Conservation (phyloP, 148 eudicot genomes). For the Selenicereus undatus region DNA sequence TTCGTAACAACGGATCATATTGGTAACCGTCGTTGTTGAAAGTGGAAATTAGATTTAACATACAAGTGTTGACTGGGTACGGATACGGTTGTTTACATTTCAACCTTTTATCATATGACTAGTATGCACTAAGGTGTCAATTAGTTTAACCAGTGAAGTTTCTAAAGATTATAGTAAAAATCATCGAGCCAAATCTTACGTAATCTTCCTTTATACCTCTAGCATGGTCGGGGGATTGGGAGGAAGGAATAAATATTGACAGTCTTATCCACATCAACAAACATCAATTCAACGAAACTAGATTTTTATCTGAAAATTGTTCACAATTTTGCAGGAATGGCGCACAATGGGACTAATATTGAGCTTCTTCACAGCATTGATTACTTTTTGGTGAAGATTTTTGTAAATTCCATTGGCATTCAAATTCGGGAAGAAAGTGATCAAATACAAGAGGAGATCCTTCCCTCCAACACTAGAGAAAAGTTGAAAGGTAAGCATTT, state of each 20-base stretch:
- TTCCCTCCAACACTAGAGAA: slow-evolving; percentile 12
- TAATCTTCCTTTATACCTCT: no score
- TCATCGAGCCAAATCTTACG: no score
- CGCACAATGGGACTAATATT: slow-evolving; percentile 21
- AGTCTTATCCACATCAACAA: no score
- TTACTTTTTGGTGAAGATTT: slow-evolving; percentile 25
- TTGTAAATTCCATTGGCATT: slow-evolving; percentile 10
- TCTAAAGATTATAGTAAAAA: no score
- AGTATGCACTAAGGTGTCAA: neutral
- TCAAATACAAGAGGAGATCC: slow-evolving; percentile 8
- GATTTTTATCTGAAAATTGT: neutral
- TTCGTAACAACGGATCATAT: no score
- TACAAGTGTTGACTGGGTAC: neutral
- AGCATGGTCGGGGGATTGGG: no score
- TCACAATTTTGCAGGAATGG: slow-evolving; percentile 39
- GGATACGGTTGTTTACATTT: neutral
- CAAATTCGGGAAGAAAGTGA: slow-evolving; percentile 8
- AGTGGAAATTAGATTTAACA: no score
- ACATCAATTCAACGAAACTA: neutral
- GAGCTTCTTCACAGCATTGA: slow-evolving; percentile 26
- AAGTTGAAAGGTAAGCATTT: slow-evolving; percentile 20
- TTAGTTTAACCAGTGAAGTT: no score
- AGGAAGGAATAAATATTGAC: no score
- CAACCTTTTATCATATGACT: no score
- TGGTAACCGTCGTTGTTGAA: no score